These are phyloP conservation scores for Lonicera japonica DNA, from an alignment of 129 eudicot genomes.

Conservation along the genomic window DNA sequence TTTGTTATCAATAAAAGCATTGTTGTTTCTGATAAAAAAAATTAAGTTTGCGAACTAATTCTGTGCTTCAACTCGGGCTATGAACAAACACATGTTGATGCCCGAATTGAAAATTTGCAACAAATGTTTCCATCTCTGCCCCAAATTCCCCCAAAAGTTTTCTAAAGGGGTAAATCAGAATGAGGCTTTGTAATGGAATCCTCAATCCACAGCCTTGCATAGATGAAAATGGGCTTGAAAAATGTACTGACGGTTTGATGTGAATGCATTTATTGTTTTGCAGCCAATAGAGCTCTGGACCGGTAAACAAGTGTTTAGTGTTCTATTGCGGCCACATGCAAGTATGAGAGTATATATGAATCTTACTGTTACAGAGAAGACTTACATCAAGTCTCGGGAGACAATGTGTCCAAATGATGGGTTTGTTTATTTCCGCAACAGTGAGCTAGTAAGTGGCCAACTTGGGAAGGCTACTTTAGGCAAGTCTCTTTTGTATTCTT, in stretches of 20 bases:
- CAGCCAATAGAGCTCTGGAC: constrained; percentile 99
- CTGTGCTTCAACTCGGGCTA: no score
- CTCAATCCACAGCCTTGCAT: no score
- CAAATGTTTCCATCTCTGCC: no score
- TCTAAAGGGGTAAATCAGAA: no score
- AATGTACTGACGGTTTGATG: background rate
- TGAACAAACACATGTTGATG: no score
- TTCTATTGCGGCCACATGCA: constrained; percentile 81
- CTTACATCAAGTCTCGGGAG: constrained; percentile 43
- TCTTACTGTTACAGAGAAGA: constrained; percentile 74
- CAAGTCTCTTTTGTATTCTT: constrained; percentile 22
- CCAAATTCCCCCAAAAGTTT: no score
- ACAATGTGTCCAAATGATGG: constrained; percentile 91
- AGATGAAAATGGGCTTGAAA: no score
- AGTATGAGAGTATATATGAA: constrained; percentile 80
- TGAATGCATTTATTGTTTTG: constrained; percentile 21
- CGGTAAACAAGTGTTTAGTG: constrained; percentile 82
- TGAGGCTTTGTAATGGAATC: no score
- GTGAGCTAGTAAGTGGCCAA: constrained; percentile 91
- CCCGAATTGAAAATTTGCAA: no score
- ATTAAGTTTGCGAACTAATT: no score
- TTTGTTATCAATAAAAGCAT: no score
- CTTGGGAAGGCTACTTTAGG: constrained; percentile 98
- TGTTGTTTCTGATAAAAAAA: no score
- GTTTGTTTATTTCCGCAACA: constrained; percentile 75